Conservation (phyloP, 78 protist species). For the Cyanophora paradoxa region DNA sequence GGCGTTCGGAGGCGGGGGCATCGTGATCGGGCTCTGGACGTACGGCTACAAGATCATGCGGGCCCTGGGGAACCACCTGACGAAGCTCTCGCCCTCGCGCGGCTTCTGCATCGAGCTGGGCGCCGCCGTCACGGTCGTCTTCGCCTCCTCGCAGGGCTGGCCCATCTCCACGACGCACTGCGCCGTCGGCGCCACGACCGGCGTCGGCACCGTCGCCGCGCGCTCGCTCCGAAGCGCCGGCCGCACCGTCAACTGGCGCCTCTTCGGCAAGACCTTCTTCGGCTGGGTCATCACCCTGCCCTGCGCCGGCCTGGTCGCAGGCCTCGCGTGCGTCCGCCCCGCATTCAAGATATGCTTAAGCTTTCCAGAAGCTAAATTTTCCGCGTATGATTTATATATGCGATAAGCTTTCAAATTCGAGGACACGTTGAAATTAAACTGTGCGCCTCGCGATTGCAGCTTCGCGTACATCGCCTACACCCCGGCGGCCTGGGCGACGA, state of each 20-base stretch:
- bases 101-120: conserved; percentile 44
- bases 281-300: conserved; percentile 53
- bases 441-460: no score
- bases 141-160: conserved; percentile 24
- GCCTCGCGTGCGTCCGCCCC: no score
- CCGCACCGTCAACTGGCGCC: conserved; percentile 6
- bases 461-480: no score
- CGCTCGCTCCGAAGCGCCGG: no score
- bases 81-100: conserved; percentile 30
- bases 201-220: conserved; percentile 18
- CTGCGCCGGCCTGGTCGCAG: conserved; percentile 17
- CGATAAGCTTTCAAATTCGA: no score
- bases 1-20: conserved; percentile 32
- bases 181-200: conserved; percentile 35
- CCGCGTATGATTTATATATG: no score
- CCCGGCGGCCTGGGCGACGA: no score
- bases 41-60: conserved; percentile 40
- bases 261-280: background rate
- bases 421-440: no score
- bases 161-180: conserved; percentile 60
- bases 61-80: conserved; percentile 41
- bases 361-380: no score
- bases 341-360: no score
- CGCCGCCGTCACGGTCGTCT: conserved; percentile 13
- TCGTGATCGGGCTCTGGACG: conserved; percentile 27